A percentile compares a stretch with the other conserved stretches of the same genome.
Conservation (phyloP, 108 stramenopile genomes). For the Parietichytrium sp. region DNA sequence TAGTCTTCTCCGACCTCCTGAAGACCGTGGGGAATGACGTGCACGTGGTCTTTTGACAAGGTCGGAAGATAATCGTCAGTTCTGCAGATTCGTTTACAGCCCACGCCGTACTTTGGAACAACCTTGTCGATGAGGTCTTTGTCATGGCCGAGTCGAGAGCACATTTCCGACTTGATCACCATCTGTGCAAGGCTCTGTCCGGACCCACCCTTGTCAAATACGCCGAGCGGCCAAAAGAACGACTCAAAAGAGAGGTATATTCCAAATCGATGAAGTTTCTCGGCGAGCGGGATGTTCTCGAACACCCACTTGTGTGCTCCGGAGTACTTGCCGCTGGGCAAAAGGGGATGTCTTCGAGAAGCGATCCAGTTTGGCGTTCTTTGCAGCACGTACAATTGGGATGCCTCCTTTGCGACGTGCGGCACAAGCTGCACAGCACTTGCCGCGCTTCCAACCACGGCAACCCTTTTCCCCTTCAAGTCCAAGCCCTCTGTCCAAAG, state of each 20-base stretch:
- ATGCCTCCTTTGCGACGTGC: neutral
- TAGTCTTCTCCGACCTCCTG: neutral
- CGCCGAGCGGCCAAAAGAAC: conserved; percentile 35
- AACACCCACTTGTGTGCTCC: conserved; percentile 7
- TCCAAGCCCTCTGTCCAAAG: neutral
- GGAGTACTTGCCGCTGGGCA: neutral
- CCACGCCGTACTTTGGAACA: conserved; percentile 11
- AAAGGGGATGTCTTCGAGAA: neutral
- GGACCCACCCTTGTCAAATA: conserved; percentile 23
- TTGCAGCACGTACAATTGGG: neutral
- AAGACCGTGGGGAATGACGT: neutral
- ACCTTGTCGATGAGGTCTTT: conserved; percentile 17
- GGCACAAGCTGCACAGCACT: conserved; percentile 8
- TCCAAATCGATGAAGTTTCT: neutral
- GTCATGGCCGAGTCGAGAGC: neutral
- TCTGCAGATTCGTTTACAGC: conserved; percentile 28
- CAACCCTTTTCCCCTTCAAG: neutral
- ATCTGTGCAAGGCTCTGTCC: neutral
- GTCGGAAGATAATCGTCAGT: conserved; percentile 24
- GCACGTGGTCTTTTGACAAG: neutral
- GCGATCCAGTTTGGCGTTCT: conserved; percentile 37
- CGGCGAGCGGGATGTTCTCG: neutral
- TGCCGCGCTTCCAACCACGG: neutral
- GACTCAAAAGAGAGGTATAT: conserved; percentile 26
- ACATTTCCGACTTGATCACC: neutral